Evolutionary conservation across 345 rosid genomes (phyloP).

Genomic region (Melastoma malabathricum): DNA sequence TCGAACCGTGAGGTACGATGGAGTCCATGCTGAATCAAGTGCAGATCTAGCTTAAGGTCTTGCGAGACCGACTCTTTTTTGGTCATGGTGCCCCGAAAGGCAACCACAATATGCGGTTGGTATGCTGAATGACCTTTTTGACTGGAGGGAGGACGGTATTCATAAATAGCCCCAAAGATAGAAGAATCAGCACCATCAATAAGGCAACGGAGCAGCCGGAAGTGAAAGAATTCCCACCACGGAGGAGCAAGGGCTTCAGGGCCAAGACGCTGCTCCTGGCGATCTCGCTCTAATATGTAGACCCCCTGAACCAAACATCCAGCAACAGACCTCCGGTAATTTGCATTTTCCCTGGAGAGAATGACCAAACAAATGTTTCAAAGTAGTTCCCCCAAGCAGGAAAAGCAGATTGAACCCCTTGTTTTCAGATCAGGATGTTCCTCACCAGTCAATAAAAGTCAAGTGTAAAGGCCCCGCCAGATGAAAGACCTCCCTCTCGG

Average conservation of each 20-base stretch:
- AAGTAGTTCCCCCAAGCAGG: not conserved
- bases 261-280: conserved; percentile 60
- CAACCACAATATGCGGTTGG: conserved; percentile 50
- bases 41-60: conserved; percentile 53
- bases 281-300: conserved; percentile 68
- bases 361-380: not conserved
- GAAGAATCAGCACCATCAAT: conserved; percentile 62
- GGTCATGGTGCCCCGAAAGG: conserved; percentile 69
- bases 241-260: conserved; percentile 50
- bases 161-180: conserved; percentile 71
- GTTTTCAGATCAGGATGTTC: not conserved
- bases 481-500: conserved; percentile 57
- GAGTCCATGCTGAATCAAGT: conserved; percentile 50
- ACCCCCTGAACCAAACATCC: conserved; percentile 80
- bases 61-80: conserved; percentile 53
- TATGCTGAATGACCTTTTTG: conserved; percentile 13
- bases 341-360: conserved; percentile 42
- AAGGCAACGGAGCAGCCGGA: conserved; percentile 38
- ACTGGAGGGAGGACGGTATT: conserved; percentile 36
- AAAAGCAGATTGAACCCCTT: not conserved
- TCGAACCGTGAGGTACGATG: conserved; percentile 63
- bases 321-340: conserved; percentile 60
- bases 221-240: conserved; percentile 85
- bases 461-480: conserved; percentile 61
- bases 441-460: conserved; percentile 54